Percentiles rank a stretch among this genome's conserved stretches.
Evolutionary conservation across 2,329 filamentous ascomycete genomes (phyloP).

Genomic region (Leptographium procerum): DNA sequence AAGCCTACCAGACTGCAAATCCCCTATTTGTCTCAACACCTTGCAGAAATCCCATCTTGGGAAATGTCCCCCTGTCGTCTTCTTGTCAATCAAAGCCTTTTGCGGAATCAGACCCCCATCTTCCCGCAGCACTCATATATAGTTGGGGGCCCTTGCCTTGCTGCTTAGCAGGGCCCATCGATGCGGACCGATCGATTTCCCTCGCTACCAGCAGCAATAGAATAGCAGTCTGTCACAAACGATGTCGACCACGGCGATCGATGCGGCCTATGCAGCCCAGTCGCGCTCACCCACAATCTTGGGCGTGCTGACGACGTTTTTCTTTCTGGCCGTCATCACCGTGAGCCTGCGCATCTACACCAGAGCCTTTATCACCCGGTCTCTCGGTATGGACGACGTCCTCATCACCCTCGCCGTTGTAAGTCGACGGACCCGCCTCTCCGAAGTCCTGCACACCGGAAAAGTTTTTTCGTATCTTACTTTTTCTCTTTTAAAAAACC

Average conservation of each 20-base stretch:
- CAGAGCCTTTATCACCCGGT: background rate
- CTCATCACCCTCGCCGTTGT: constrained; percentile 1
- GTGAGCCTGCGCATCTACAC: constrained; percentile 4
- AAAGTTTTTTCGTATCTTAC: background rate
- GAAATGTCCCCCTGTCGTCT: background rate
- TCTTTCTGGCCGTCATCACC: background rate
- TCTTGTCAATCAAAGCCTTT: background rate
- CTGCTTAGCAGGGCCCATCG: background rate
- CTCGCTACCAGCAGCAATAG: background rate
- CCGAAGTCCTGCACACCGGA: background rate
- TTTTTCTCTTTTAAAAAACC: too few relatives aligned
- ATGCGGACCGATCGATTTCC: background rate
- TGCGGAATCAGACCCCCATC: too few relatives aligned
- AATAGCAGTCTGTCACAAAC: background rate
- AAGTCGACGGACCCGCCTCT: background rate
- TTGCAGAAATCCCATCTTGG: background rate
- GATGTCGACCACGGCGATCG: background rate
- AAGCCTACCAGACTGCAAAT: too few relatives aligned
- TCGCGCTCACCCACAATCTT: constrained; percentile 16
- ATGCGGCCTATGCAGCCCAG: constrained; percentile 14
- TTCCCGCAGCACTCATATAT: background rate
- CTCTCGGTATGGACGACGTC: constrained; percentile 2
- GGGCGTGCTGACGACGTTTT: constrained; percentile 6
- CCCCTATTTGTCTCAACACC: background rate
- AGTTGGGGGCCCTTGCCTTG: background rate